Evolutionary conservation across 169 alveolate genomes (phyloP).

Genomic region (Miamiensis avidus): DNA sequence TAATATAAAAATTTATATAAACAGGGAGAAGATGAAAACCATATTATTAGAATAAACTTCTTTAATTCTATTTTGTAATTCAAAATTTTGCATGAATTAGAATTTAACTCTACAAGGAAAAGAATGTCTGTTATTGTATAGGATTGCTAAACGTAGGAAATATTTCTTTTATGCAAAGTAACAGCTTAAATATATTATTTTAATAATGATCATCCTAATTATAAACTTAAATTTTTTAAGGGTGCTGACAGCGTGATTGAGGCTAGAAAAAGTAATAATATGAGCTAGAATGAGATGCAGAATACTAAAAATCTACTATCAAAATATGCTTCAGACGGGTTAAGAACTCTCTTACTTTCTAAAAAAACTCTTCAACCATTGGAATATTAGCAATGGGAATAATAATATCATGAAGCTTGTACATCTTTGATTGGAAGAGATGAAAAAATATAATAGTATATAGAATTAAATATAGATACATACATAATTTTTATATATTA

Average conservation of each 20-base stretch:
- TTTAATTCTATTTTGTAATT: conserved; percentile 13
- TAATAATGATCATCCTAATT: no score
- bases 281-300: not conserved
- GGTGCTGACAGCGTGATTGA: conserved; percentile 69
- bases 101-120: conserved; percentile 69
- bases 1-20: not conserved
- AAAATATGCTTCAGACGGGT: conserved; percentile 67
- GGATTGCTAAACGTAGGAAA: conserved; percentile 24
- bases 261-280: conserved; percentile 1
- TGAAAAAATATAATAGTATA: no score
- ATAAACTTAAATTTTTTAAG: conserved; percentile 54
- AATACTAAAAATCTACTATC: conserved; percentile 7
- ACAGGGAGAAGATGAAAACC: conserved; percentile 32
- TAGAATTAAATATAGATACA: no score
- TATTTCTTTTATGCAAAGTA: no score
- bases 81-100: conserved; percentile 38
- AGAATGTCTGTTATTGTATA: conserved; percentile 81
- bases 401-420: conserved; percentile 39
- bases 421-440: not conserved
- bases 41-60: conserved; percentile 30
- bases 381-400: conserved; percentile 52
- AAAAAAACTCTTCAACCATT: conserved; percentile 56
- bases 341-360: conserved; percentile 77
- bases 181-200: no score
- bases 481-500: no score